Evolutionary conservation across 176 grass and related monocot species (phyloP).

Genomic region (Puya raimondii): DNA sequence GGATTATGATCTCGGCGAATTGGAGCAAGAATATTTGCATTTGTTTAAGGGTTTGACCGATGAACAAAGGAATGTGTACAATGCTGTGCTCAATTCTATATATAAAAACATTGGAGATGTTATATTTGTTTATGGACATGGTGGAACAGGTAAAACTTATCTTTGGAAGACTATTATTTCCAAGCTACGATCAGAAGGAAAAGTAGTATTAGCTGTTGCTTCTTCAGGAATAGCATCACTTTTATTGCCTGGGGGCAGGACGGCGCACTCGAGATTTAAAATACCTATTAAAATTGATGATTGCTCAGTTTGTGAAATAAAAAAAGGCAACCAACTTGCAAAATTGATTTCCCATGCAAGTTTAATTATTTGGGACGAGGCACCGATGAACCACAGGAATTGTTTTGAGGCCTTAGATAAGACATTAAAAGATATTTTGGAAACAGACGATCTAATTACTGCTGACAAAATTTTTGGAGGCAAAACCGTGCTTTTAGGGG

Average conservation of each 20-base stretch:
- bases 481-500: no score
- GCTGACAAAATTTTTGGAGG: no score
- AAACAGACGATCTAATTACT: background rate
- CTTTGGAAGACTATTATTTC: no score
- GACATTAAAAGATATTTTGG: constrained; percentile 9
- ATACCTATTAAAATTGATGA: constrained; percentile 23
- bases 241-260: constrained; percentile 1
- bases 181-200: background rate
- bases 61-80: constrained; percentile 4
- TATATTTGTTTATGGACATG: constrained; percentile 13
- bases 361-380: no score
- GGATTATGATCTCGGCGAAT: no score
- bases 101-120: background rate
- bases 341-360: background rate
- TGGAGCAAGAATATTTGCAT: background rate
- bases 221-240: background rate
- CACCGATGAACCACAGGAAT: no score
- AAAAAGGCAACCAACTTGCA: constrained; percentile 10
- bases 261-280: constrained; percentile 26
- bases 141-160: no score
- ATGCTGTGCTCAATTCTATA: constrained; percentile 12
- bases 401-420: constrained; percentile 13
- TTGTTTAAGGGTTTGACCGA: background rate
- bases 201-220: constrained; percentile 16
- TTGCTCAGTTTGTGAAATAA: constrained; percentile 9